Evolutionary conservation across 1,284 basidiomycete genomes (phyloP), one percentile per base, ranked within the genome.

Genomic region (Inonotus obliquus): DNA sequence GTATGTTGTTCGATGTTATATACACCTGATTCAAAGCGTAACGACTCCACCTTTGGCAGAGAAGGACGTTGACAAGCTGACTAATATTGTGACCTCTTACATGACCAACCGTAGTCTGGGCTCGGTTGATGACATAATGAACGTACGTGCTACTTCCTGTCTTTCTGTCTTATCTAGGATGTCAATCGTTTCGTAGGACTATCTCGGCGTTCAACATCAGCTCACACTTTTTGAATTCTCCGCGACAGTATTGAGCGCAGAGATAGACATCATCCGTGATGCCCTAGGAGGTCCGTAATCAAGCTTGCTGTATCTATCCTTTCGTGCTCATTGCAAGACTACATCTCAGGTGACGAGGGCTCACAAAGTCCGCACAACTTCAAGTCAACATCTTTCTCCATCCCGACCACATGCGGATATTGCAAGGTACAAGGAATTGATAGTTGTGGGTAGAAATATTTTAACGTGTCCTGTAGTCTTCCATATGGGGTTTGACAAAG

Each of bases 401-500:
- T 92, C 55, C 91, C 91, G 2, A 88, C 89, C 2, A 79, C 82
- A 52, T 94, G 92, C 66, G 86, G 81, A 13, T 91, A 91, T 68
- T 94, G 91, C 77, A 86, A 89, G 80, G 89, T 88, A 67, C 49
- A 75, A 65, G 14, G 49, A 19, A 38, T 38, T 37, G n/a, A 54
- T 39, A 44, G 35, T 48, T 38, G 49, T 11, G 38, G 27, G 29
- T 62, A 41, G 44, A 41, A 29, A 25, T 17, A 25, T 14, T 25
- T 49, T 49, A 25, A 49, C 21, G 27, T 9, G 48, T 21, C 41
- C n/a, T 49, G 25, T 65, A 91, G 87, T 80, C 85, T 3, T 87
- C 86, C 1, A 91, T 94, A 25, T 93, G 91, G 91, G 92, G 91
- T 23, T 74, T 92, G 39, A 89, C 84, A 70, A 92, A 91, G 71